Percentiles rank a stretch among this genome's conserved stretches.
phyloP scores from a whole-genome alignment of 305 asterid genomes.

The Striga hermonthica region DNA sequence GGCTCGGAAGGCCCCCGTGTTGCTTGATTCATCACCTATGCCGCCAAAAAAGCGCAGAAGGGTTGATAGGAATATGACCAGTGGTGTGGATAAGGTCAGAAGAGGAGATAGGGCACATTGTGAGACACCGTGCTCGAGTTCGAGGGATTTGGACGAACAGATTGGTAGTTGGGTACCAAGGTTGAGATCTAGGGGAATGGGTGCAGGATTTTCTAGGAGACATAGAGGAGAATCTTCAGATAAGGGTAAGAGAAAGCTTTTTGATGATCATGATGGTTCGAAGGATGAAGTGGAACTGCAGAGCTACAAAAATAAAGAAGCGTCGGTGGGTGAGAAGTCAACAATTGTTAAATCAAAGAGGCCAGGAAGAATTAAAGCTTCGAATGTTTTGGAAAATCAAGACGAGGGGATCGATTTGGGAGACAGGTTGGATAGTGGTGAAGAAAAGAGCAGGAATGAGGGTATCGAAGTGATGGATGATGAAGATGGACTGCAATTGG shows the following conservation, averaged over 20 bases:
- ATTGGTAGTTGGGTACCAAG: constrained; percentile 54
- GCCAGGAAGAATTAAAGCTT: constrained; percentile 58
- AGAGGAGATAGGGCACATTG: constrained; percentile 41
- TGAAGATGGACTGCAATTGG: constrained; percentile 33
- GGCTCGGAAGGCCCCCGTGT: constrained; percentile 73
- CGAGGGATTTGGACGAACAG: constrained; percentile 46
- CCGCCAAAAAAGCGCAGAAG: constrained; percentile 70
- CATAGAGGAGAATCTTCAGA: constrained; percentile 34
- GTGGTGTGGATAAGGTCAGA: constrained; percentile 38
- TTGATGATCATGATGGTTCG: constrained; percentile 43
- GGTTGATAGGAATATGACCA: constrained; percentile 38
- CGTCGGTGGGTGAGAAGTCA: constrained; percentile 39
- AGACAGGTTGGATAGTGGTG: constrained; percentile 39
- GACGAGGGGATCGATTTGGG: constrained; percentile 39
- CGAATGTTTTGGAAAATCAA: constrained; percentile 43
- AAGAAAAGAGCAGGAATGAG: constrained; percentile 36
- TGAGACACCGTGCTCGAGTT: constrained; percentile 41
- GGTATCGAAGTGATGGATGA: constrained; percentile 40
- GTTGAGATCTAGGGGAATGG: constrained; percentile 59
- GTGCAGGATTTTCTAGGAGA: constrained; percentile 36
- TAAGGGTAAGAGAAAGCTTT: constrained; percentile 66
- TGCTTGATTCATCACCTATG: constrained; percentile 90
- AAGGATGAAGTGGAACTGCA: constrained; percentile 42
- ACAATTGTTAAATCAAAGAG: constrained; percentile 61
- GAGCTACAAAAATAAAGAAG: constrained; percentile 39